Evolutionary conservation across 495 filamentous ascomycete species (phyloP), one percentile per base, ranked within the genome.

Genomic region (Saxophila tyrrhenica): DNA sequence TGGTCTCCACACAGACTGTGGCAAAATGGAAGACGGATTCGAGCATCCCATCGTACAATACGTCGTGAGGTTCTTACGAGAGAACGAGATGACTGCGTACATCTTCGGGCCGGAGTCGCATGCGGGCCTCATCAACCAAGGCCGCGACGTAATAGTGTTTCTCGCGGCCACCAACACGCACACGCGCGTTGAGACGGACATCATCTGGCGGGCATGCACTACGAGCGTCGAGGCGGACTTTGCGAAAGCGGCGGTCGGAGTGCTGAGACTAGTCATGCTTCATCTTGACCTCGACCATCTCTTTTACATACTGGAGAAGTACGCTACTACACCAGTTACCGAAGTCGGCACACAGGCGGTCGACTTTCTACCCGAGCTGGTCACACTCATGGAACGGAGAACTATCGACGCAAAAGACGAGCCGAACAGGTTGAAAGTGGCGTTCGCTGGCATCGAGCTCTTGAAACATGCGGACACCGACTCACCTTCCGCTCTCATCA

Each of bases 31-130:
- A 3, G 50, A 43, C 5, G 39, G 50, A 15, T 2, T 21, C 2
- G 44, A 59, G 5, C 71, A 77, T 56, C 75, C 80, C 0, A 70
- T 84, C 16, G 68, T 87, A 48, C 73, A 75, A 29, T 85, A 82
- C 60, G 71, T 87, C 1, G 71, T 82, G 16, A 67, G 82, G 25
- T 76, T 85, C 38, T 90, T 96, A 57, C 64, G 82, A 39, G 54
- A 79, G 13, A 79, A 90, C 60, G 73, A 78, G 51, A 65, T 94
- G 10, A 64, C 95, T 38, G 86, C 87, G 8, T 87, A 97, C 66
- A 78, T 98, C 24, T 81, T 97, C 51, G 87, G 92, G 1, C 81
- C 90, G 42, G 89, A 88, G 52, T 95, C 92, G 17, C 92, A 97
- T 63, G 86, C 87, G 5, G 87, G 95, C 61, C 78, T 98, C 54